phyloP scores from a whole-genome alignment of 345 rosid genomes.

The Lepidium africanum region DNA sequence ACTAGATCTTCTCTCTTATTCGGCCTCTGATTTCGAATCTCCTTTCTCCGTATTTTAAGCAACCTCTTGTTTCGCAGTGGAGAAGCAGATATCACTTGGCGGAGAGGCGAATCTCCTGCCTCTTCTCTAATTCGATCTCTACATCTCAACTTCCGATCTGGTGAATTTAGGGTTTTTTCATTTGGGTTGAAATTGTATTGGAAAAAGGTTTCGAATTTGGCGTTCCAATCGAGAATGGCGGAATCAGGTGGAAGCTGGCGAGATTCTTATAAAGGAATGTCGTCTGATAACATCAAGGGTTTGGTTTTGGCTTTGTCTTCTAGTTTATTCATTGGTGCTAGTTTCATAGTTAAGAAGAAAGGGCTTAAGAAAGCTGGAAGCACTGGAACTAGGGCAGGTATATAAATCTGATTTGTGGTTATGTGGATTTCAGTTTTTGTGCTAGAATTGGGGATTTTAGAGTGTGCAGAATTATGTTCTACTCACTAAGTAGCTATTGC shows the following conservation, averaged over 20 bases:
- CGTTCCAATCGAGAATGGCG: slow-evolving; percentile 10
- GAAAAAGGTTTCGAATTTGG: background rate
- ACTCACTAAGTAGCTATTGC: background rate
- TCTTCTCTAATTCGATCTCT: background rate
- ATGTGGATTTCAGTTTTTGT: background rate
- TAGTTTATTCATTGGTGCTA: slow-evolving; percentile 77
- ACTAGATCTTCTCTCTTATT: background rate
- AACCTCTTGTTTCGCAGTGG: background rate
- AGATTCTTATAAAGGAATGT: slow-evolving; percentile 59
- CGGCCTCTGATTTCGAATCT: background rate
- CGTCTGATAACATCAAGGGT: slow-evolving; percentile 78
- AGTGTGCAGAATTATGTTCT: background rate
- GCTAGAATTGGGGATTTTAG: background rate
- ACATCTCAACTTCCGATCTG: slow-evolving; percentile 12
- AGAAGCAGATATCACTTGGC: background rate
- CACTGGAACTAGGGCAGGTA: slow-evolving; percentile 79
- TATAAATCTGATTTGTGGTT: background rate
- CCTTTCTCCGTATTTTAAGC: background rate
- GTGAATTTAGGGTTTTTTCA: slow-evolving; percentile 8
- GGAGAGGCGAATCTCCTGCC: background rate
- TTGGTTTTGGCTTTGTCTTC: slow-evolving; percentile 76
- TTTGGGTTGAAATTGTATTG: background rate
- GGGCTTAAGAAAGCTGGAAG: slow-evolving; percentile 70
- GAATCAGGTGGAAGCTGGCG: slow-evolving; percentile 33
- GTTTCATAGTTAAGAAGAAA: slow-evolving; percentile 86